Conservation (phyloP, 139 green algal genomes). For the Medakamo hakoo region DNA sequence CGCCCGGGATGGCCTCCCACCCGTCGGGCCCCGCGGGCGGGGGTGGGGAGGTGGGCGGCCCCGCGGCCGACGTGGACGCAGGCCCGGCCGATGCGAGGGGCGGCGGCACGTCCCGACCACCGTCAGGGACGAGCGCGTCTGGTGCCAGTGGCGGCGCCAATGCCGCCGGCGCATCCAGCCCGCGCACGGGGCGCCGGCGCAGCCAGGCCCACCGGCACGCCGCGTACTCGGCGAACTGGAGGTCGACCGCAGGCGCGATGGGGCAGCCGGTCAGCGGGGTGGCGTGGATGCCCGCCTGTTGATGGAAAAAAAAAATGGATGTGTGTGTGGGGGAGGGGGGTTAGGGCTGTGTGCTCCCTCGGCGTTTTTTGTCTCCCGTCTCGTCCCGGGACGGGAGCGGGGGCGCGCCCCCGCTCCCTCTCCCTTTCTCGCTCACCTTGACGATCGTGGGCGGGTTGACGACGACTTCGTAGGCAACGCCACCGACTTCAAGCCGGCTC, state of each 20-base stretch:
- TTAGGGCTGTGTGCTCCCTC: not conserved
- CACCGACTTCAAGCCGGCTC: slow-evolving; percentile 34
- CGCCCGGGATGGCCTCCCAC: slow-evolving; percentile 22
- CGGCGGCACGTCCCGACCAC: not conserved
- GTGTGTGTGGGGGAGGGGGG: not conserved
- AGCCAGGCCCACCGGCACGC: slow-evolving; percentile 27
- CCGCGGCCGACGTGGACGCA: not conserved
- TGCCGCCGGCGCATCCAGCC: no score
- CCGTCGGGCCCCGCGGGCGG: slow-evolving; percentile 1
- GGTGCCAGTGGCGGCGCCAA: no score
- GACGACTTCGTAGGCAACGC: slow-evolving; percentile 21
- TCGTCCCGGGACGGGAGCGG: slow-evolving; percentile 9
- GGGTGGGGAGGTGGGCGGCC: not conserved
- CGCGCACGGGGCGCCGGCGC: slow-evolving; percentile 1
- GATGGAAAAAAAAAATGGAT: not conserved
- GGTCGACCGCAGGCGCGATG: slow-evolving; percentile 5
- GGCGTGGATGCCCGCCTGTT: not conserved
- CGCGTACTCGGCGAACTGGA: slow-evolving; percentile 29
- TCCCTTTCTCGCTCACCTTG: slow-evolving; percentile 15
- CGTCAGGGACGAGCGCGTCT: no score
- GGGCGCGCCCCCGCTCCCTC: slow-evolving; percentile 16
- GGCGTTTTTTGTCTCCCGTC: not conserved
- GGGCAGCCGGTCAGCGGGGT: not conserved
- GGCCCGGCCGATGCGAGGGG: no score
- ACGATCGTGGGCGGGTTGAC: slow-evolving; percentile 52